Evolutionary conservation across 2,329 filamentous ascomycete genomes (phyloP).

Genomic region (Myrmaecium sp.): DNA sequence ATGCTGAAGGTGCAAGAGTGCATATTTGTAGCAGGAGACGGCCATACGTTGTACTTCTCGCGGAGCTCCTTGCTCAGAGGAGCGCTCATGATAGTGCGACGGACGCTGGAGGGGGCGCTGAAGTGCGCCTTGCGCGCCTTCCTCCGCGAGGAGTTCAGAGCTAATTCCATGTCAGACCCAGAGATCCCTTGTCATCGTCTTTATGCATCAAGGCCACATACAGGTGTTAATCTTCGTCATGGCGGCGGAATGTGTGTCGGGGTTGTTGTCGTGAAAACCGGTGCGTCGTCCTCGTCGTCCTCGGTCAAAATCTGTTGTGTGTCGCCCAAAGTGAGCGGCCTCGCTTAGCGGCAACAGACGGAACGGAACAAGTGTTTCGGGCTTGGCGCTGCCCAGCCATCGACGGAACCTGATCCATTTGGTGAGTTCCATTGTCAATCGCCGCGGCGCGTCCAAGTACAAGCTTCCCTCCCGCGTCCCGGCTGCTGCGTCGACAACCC

Average conservation of each 20-base stretch:
- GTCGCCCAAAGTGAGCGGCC: conserved; percentile 7
- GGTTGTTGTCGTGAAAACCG: conserved; percentile 16
- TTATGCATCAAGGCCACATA: too few species aligned
- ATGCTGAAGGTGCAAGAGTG: too few species aligned
- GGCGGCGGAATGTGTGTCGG: conserved; percentile 29
- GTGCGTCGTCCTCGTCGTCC: conserved; percentile 5
- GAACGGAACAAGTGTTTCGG: too few species aligned
- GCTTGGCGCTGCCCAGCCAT: too few species aligned
- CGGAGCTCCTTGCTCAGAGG: conserved; percentile 60
- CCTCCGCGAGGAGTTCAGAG: conserved; percentile 66
- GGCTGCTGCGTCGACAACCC: too few species aligned
- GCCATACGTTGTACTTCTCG: conserved; percentile 91
- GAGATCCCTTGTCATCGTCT: too few species aligned
- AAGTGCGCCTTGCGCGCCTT: conserved; percentile 99
- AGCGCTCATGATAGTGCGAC: conserved; percentile 85
- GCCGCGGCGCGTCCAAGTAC: too few species aligned
- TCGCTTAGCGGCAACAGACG: too few species aligned
- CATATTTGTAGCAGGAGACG: conserved; percentile 1
- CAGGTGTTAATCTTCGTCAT: conserved; percentile 57
- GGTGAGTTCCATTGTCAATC: too few species aligned
- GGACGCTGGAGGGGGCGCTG: conserved; percentile 81
- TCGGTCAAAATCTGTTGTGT: conserved; percentile 7
- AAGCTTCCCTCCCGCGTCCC: too few species aligned
- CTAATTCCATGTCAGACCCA: conserved; percentile 3
- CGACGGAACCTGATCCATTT: too few species aligned